Evolutionary conservation across 768 basidiomycete genomes (phyloP).

Genomic region (Pisolithus sp.): DNA sequence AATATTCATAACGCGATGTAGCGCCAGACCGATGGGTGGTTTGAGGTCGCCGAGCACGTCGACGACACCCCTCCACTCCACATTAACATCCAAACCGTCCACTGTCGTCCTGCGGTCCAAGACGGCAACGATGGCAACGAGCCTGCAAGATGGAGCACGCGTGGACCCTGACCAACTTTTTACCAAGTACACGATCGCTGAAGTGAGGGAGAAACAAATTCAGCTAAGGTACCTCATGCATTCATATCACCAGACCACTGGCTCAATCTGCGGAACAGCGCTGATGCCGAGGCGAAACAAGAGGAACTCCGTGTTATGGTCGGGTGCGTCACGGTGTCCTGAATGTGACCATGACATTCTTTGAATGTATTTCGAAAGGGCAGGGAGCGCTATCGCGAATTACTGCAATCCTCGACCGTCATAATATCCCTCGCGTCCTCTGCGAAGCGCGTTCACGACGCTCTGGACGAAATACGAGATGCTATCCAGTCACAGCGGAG

Average conservation of each 20-base stretch:
- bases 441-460: slow-evolving; percentile 55
- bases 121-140: slow-evolving; percentile 6
- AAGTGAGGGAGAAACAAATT: slow-evolving; percentile 63
- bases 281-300: slow-evolving; percentile 81
- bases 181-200: slow-evolving; percentile 58
- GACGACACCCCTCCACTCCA: slow-evolving; percentile 4
- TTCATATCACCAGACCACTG: background rate
- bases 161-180: slow-evolving; percentile 73
- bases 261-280: slow-evolving; percentile 32
- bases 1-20: slow-evolving; percentile 29
- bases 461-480: slow-evolving; percentile 55
- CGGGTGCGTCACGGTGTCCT: slow-evolving; percentile 55
- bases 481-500: slow-evolving; percentile 45
- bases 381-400: slow-evolving; percentile 86
- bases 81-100: slow-evolving; percentile 4
- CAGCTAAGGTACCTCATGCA: slow-evolving; percentile 49
- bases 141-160: slow-evolving; percentile 12
- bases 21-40: slow-evolving; percentile 5
- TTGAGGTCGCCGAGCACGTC: slow-evolving; percentile 5
- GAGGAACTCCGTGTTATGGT: slow-evolving; percentile 87
- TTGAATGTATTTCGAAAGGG: slow-evolving; percentile 46
- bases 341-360: slow-evolving; percentile 3
- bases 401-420: slow-evolving; percentile 79
- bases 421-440: slow-evolving; percentile 73
- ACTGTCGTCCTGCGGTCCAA: slow-evolving; percentile 8